These are phyloP conservation scores for Cercospora beticola DNA, from an alignment of 2,329 filamentous ascomycete species.

Conservation along the genomic window DNA sequence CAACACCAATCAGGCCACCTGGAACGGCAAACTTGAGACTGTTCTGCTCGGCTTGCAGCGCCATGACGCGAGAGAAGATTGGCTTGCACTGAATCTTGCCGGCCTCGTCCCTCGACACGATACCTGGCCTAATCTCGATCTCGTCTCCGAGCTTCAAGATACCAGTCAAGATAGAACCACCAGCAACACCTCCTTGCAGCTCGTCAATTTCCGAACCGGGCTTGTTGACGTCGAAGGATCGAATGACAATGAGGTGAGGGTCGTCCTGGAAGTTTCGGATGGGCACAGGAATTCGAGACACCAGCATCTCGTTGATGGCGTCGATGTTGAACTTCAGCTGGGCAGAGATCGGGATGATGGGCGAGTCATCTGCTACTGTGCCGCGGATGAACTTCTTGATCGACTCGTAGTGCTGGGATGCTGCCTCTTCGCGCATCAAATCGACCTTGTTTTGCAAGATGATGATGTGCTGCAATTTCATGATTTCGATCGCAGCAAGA, in stretches of 20 bases:
- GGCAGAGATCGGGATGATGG: conserved; percentile 94
- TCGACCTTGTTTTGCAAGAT: conserved; percentile 99
- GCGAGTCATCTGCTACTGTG: conserved; percentile 90
- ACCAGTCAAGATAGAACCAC: conserved; percentile 94
- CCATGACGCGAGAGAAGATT: conserved; percentile 92
- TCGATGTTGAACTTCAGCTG: conserved; percentile 99
- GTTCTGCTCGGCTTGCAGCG: conserved; percentile 96
- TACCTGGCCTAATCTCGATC: conserved; percentile 98
- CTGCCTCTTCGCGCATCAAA: conserved; percentile 93
- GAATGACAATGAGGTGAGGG: conserved; percentile 98
- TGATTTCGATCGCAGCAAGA: conserved; percentile 98
- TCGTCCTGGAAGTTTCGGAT: conserved; percentile 85
- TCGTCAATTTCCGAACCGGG: conserved; percentile 98
- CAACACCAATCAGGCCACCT: conserved; percentile 96
- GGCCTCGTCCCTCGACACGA: conserved; percentile 90
- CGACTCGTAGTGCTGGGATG: conserved; percentile 90
- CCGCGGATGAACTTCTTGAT: conserved; percentile 98
- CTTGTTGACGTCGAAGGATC: conserved; percentile 99
- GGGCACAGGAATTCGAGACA: conserved; percentile 92
- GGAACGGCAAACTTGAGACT: conserved; percentile 98
- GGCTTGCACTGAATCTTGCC: conserved; percentile 95
- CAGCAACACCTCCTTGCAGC: conserved; percentile 96
- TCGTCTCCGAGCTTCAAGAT: conserved; percentile 96
- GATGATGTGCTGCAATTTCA: conserved; percentile 99
- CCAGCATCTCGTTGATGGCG: conserved; percentile 92